Evolutionary conservation across 257 asterid species (phyloP), one percentile per base, ranked within the genome.

Genomic region (Jasminum sambac): DNA sequence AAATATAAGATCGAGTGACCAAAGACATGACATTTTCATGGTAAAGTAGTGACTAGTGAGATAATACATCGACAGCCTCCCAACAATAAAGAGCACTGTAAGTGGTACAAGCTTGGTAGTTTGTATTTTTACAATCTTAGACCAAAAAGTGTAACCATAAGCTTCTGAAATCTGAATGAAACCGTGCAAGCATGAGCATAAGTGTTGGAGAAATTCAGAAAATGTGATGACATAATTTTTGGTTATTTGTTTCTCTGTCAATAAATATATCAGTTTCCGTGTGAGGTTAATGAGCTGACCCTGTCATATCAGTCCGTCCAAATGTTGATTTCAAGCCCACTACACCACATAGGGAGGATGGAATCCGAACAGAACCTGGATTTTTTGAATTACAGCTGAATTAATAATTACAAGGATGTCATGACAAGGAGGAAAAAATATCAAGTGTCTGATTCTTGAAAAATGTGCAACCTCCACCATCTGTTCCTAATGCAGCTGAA

Each of bases 401-500:
- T 59, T 64, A 72, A 75, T 23, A 21, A 67, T 64, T 48, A 76
- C 75, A 50, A 42, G 17, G 6, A 62, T n/a, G 57, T 70, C 64
- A 19, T 30, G 21, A 77, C 43, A 48, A 21, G 42, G 34, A 41
- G 14, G 42, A 71, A 70, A 72, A 39, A 25, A 57, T 59, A 75
- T 74, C 74, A 79, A 72, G 64, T 71, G 67, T 46, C 77, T 63
- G 50, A 52, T 60, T 71, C 66, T 69, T 64, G 50, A 36, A 38
- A 72, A 68, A 66, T 74, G 78, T 61, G 80, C 87, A 86, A 94
- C 99, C 99, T 95, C 99, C 99, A 43, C 99, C 99, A 81, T 95
- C 99, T 61, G 98, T 89, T 78, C 99, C 99, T 55, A 95, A 78
- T 75, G 99, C 98, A 69, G 99, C 99, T 26, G 96, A 83, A 84